Evolutionary conservation across 2,329 filamentous ascomycete genomes (phyloP).

Genomic region (Colletotrichum somersetense): DNA sequence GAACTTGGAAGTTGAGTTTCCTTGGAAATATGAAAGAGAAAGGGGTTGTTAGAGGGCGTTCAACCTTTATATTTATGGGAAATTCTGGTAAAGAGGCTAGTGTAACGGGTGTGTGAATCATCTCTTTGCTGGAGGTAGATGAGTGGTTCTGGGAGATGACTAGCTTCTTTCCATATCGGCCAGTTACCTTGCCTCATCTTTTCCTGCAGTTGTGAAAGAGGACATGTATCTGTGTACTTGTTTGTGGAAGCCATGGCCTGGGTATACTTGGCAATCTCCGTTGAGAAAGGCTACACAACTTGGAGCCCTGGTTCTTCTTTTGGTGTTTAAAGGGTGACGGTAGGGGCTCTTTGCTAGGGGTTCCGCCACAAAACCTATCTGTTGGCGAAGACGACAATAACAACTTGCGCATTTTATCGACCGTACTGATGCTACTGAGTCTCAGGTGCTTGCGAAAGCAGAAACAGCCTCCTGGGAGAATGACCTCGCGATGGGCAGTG

Average conservation of each 20-base stretch:
- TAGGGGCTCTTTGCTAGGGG: not conserved
- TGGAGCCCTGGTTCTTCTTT: not conserved
- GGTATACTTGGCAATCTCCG: not conserved
- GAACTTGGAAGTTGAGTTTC: not conserved
- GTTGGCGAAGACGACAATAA: slow-evolving; percentile 53
- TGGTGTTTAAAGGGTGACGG: not conserved
- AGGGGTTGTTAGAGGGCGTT: fast-evolving
- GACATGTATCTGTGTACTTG: not conserved
- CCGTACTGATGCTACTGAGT: slow-evolving; percentile 63
- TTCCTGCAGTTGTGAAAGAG: not conserved
- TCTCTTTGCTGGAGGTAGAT: not conserved
- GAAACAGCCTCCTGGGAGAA: slow-evolving; percentile 63
- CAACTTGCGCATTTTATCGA: slow-evolving; percentile 58
- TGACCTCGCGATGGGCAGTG: slow-evolving; percentile 57
- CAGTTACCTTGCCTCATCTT: not conserved
- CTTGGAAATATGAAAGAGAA: not conserved
- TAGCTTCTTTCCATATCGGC: too few species aligned
- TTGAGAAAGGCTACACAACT: not conserved
- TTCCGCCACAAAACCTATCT: not conserved
- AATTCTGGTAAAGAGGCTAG: not conserved
- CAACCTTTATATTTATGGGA: not conserved
- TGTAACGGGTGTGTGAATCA: not conserved
- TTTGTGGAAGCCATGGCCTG: not conserved
- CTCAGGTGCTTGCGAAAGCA: slow-evolving; percentile 66
- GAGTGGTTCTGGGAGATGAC: not conserved